phyloP scores from a whole-genome alignment of 108 stramenopile species.

The Cyclostephanos invisitatus region DNA sequence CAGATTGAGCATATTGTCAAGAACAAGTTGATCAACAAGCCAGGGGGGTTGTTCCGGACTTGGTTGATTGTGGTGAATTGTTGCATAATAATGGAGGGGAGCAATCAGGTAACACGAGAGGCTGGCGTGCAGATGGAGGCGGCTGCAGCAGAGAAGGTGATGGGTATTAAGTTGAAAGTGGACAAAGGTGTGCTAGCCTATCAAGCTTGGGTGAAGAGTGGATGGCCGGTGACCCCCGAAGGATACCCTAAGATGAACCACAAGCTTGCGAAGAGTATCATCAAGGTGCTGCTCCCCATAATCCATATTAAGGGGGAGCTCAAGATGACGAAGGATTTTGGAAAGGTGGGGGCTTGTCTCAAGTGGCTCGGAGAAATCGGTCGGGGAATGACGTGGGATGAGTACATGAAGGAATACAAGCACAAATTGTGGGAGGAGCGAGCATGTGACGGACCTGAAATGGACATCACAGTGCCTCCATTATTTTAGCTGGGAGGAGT shows the following conservation, averaged over 20 bases:
- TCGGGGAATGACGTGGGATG: not conserved
- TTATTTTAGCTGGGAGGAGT: too few species aligned
- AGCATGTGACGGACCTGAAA: too few species aligned
- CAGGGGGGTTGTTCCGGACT: not conserved
- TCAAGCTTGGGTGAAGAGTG: not conserved
- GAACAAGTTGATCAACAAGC: not conserved
- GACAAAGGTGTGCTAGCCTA: not conserved
- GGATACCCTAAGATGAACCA: not conserved
- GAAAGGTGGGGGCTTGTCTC: not conserved
- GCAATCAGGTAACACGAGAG: not conserved
- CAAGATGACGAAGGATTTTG: constrained; percentile 1
- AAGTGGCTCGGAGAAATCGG: not conserved
- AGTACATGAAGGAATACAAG: not conserved
- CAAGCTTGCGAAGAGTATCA: not conserved
- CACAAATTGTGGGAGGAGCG: too few species aligned
- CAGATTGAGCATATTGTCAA: too few species aligned
- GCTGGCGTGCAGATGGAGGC: not conserved
- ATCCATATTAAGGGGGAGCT: not conserved
- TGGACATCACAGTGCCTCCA: too few species aligned
- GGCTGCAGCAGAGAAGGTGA: not conserved
- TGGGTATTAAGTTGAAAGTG: not conserved
- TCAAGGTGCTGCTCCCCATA: not conserved
- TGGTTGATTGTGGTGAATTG: not conserved
- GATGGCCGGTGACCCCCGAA: not conserved
- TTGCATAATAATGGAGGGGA: not conserved